Evolutionary conservation across 2,329 filamentous ascomycete species (phyloP).

Genomic region (Tolypocladium ovalisporum): DNA sequence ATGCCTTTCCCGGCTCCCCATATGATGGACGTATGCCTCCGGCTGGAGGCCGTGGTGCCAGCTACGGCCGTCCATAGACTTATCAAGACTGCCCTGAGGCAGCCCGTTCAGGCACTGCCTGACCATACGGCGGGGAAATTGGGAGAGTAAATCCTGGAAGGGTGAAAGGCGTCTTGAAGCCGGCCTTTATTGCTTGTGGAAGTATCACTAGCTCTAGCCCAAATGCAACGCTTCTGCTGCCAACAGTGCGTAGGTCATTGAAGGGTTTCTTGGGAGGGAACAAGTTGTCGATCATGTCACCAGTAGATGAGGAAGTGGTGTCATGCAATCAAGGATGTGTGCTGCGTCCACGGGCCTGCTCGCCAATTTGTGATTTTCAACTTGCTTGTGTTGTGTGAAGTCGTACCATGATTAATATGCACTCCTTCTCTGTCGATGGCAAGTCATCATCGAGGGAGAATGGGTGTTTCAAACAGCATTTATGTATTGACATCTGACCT

Average conservation of each 20-base stretch:
- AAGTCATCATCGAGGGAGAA: background rate
- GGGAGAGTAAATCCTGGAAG: background rate
- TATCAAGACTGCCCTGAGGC: background rate
- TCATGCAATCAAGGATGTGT: background rate
- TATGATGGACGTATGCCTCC: slow-evolving; percentile 47
- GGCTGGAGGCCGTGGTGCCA: slow-evolving; percentile 27
- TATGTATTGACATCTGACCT: background rate
- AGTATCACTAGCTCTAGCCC: background rate
- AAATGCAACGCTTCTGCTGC: background rate
- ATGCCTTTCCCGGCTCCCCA: slow-evolving; percentile 33
- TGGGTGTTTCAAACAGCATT: background rate
- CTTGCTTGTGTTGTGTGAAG: background rate
- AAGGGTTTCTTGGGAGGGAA: slow-evolving; percentile 1
- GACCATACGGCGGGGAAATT: background rate
- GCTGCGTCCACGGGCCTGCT: background rate
- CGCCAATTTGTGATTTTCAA: background rate
- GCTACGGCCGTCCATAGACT: slow-evolving; percentile 20
- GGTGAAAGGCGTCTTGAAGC: background rate
- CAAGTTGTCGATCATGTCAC: background rate
- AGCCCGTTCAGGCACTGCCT: background rate
- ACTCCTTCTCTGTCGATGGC: background rate
- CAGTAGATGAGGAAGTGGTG: background rate
- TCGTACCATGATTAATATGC: too few relatives aligned
- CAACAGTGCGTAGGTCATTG: background rate
- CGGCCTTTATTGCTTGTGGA: background rate